A percentile compares a stretch with the other conserved stretches of the same genome.
Conservation (phyloP, 2,329 filamentous ascomycete species). For the Colletotrichum acutatum region DNA sequence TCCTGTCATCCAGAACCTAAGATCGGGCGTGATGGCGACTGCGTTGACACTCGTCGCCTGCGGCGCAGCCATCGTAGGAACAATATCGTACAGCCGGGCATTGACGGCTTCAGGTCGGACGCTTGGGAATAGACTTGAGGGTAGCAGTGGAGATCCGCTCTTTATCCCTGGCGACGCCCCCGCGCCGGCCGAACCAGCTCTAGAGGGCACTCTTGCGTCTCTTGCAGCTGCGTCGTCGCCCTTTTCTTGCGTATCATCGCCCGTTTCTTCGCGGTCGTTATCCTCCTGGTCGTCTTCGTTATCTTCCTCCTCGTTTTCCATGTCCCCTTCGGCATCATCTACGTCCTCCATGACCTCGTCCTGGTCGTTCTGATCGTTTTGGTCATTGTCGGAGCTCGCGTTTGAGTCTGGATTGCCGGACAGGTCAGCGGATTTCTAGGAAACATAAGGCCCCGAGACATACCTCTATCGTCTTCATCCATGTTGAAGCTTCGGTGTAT, state of each 20-base stretch:
- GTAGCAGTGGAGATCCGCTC: constrained; percentile 21
- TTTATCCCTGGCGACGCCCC: constrained; percentile 27
- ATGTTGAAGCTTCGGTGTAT: constrained; percentile 25
- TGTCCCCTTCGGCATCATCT: constrained; percentile 49
- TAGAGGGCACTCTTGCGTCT: constrained; percentile 34
- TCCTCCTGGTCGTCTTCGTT: constrained; percentile 48
- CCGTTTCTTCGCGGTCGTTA: constrained; percentile 48
- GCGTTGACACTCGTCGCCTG: constrained; percentile 97
- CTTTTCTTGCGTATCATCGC: constrained; percentile 43
- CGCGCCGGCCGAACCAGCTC: constrained; percentile 40
- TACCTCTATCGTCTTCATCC: constrained; percentile 45
- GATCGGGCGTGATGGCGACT: constrained; percentile 89
- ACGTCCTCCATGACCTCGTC: constrained; percentile 69
- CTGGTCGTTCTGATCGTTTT: constrained; percentile 60
- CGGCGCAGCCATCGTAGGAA: constrained; percentile 95
- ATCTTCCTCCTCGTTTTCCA: constrained; percentile 47
- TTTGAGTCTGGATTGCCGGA: constrained; percentile 45
- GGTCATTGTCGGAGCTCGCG: constrained; percentile 57
- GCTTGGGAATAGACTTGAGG: constrained; percentile 42
- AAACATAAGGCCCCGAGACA: background rate
- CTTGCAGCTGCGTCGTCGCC: constrained; percentile 55
- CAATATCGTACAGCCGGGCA: constrained; percentile 89
- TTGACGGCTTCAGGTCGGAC: constrained; percentile 83
- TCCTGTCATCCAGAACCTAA: constrained; percentile 94
- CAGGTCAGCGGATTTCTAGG: background rate